phyloP scores from a whole-genome alignment of 1,284 basidiomycete species.

The Schizophyllum amplum region DNA sequence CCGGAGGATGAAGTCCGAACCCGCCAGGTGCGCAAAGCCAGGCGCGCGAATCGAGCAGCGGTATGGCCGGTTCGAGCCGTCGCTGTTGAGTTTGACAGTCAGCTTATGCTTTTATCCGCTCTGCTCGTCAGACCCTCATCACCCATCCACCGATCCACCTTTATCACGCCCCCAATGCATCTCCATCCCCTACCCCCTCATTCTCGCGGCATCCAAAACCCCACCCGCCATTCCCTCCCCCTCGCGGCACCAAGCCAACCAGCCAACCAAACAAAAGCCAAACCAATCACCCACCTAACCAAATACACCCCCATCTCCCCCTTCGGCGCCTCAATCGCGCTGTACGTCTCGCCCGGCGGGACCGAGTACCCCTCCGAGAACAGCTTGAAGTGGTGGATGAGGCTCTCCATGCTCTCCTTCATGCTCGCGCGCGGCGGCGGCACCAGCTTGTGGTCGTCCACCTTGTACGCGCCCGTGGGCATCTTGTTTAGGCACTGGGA shows the following conservation, averaged over 20 bases:
- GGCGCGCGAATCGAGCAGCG: slow-evolving; percentile 92
- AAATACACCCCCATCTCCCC: slow-evolving; percentile 98
- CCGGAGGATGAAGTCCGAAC: slow-evolving; percentile 77
- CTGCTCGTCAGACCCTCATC: too few species aligned
- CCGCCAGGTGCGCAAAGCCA: slow-evolving; percentile 89
- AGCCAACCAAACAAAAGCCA: too few species aligned
- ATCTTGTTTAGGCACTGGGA: slow-evolving; percentile 94
- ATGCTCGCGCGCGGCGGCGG: slow-evolving; percentile 96
- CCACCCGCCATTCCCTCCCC: too few species aligned
- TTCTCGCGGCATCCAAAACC: too few species aligned
- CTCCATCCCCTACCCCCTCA: too few species aligned
- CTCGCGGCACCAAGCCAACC: too few species aligned
- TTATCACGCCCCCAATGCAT: too few species aligned
- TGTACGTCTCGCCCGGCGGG: slow-evolving; percentile 95
- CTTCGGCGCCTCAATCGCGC: slow-evolving; percentile 97
- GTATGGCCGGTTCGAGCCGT: slow-evolving; percentile 90
- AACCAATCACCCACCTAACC: too few species aligned
- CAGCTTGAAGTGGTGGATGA: slow-evolving; percentile 99
- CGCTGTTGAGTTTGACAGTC: too few species aligned
- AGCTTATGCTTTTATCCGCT: too few species aligned
- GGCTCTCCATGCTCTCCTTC: slow-evolving; percentile 98
- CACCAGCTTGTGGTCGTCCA: slow-evolving; percentile 96
- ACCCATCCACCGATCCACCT: too few species aligned
- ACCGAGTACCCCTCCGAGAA: slow-evolving; percentile 98
- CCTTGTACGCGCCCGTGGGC: slow-evolving; percentile 86